phyloP scores from a whole-genome alignment of 2,329 filamentous ascomycete genomes.

The Diaporthe helianthi region DNA sequence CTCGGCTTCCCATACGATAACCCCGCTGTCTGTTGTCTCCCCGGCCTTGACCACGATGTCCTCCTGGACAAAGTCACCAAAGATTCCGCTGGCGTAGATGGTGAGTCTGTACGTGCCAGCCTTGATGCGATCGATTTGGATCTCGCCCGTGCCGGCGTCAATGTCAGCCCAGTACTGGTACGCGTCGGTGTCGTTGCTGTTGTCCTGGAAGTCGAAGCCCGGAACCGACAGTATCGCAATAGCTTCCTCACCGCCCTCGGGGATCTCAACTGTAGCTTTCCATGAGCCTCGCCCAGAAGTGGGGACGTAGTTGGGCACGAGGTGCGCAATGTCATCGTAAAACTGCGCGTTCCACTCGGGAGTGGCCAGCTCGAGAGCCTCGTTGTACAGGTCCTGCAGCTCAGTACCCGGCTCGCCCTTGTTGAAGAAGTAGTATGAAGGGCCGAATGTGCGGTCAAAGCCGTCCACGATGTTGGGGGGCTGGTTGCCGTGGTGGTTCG shows the following conservation, averaged over 20 bases:
- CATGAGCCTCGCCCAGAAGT: constrained; percentile 58
- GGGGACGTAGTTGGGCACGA: constrained; percentile 66
- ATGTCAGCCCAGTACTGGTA: constrained; percentile 70
- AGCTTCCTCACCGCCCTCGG: constrained; percentile 55
- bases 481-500: constrained; percentile 68
- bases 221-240: constrained; percentile 63
- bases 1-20: constrained; percentile 54
- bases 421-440: constrained; percentile 70
- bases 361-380: constrained; percentile 59
- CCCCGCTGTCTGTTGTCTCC: constrained; percentile 41
- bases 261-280: constrained; percentile 58
- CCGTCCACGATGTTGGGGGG: constrained; percentile 70
- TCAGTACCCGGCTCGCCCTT: constrained; percentile 54
- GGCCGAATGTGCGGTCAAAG: constrained; percentile 71
- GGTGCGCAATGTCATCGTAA: constrained; percentile 67
- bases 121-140: constrained; percentile 61
- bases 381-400: constrained; percentile 56
- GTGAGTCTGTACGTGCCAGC: constrained; percentile 68
- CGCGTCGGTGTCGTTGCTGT: constrained; percentile 59
- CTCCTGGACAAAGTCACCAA: constrained; percentile 65
- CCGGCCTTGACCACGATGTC: constrained; percentile 52
- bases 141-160: constrained; percentile 49
- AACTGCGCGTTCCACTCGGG: constrained; percentile 65
- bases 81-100: constrained; percentile 67
- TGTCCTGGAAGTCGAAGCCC: constrained; percentile 64